Percentiles rank a stretch among this genome's conserved stretches.
These are phyloP conservation scores for Thymus mandschuricus DNA, from an alignment of 257 asterid genomes.

Conservation along the genomic window DNA sequence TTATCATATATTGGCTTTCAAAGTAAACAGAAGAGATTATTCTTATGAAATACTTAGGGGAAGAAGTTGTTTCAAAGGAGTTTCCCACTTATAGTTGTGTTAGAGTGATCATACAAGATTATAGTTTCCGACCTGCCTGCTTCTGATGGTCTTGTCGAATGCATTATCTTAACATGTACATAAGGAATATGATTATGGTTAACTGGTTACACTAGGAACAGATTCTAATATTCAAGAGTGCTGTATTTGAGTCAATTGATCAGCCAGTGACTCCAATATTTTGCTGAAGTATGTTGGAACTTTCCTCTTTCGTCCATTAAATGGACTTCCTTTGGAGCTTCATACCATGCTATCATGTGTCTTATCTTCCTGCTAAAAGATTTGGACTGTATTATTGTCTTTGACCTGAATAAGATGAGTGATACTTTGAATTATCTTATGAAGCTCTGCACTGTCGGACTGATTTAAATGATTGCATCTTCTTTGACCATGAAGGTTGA, in stretches of 20 bases:
- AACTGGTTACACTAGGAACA: not conserved
- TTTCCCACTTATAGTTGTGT: constrained; percentile 3
- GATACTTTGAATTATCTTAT: not conserved
- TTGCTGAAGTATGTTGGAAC: not conserved
- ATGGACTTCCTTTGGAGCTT: constrained; percentile 4
- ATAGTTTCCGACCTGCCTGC: constrained; percentile 26
- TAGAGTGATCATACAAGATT: not conserved
- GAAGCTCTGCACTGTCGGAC: constrained; percentile 7
- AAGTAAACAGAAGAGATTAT: constrained; percentile 47
- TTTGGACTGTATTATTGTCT: not conserved
- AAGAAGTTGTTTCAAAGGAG: constrained; percentile 15
- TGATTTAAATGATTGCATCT: constrained; percentile 7
- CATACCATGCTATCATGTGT: not conserved
- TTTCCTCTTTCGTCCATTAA: constrained; percentile 6
- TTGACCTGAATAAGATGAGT: not conserved
- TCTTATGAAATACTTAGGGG: not conserved
- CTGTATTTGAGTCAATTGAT: not conserved
- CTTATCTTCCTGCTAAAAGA: not conserved
- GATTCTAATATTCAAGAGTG: not conserved
- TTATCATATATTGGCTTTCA: constrained; percentile 87
- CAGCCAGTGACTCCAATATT: not conserved
- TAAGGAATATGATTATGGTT: constrained; percentile 9
- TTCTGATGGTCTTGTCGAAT: constrained; percentile 6
- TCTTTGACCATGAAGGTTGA: constrained; percentile 7
- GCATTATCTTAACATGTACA: constrained; percentile 34